A percentile compares a stretch with the other conserved stretches of the same genome.
phyloP scores from a whole-genome alignment of 108 stramenopile species.

The Mayamaea pseudoterrestris region DNA sequence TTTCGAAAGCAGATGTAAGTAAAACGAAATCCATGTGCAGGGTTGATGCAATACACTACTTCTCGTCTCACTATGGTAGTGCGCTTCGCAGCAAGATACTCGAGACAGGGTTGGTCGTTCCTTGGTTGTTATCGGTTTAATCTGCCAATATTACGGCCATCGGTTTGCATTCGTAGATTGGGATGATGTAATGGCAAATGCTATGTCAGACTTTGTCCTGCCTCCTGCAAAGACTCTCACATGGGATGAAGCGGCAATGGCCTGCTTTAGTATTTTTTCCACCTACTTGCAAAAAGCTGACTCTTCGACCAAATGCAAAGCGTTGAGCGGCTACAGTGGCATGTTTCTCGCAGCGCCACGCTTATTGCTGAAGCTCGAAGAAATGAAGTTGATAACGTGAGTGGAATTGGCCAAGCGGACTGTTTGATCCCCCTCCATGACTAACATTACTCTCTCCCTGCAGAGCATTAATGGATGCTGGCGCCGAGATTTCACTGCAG shows the following conservation, averaged over 20 bases:
- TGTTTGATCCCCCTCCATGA: not conserved
- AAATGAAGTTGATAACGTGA: no score
- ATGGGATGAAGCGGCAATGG: constrained; percentile 24
- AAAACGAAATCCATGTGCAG: no score
- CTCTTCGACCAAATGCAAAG: constrained; percentile 47
- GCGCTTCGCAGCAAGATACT: constrained; percentile 4
- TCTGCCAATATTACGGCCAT: constrained; percentile 39
- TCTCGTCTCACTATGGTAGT: no score
- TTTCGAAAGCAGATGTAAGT: constrained; percentile 14
- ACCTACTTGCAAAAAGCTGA: constrained; percentile 47
- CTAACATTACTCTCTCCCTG: constrained; percentile 9
- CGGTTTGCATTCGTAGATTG: constrained; percentile 1
- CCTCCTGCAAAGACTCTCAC: constrained; percentile 6
- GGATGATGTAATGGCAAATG: constrained; percentile 13
- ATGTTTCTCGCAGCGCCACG: constrained; percentile 71
- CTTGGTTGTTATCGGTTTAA: constrained; percentile 53
- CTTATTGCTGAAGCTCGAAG: constrained; percentile 57
- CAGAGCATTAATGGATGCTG: constrained; percentile 40
- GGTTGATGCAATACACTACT: no score
- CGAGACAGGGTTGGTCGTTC: constrained; percentile 47
- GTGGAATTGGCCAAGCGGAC: constrained; percentile 7
- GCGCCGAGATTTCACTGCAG: constrained; percentile 40
- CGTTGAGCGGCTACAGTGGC: constrained; percentile 58
- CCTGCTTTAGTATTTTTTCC: constrained; percentile 51
- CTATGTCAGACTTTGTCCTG: not conserved